phyloP scores from a whole-genome alignment of 306 rosid genomes.

The Mucuna pruriens region DNA sequence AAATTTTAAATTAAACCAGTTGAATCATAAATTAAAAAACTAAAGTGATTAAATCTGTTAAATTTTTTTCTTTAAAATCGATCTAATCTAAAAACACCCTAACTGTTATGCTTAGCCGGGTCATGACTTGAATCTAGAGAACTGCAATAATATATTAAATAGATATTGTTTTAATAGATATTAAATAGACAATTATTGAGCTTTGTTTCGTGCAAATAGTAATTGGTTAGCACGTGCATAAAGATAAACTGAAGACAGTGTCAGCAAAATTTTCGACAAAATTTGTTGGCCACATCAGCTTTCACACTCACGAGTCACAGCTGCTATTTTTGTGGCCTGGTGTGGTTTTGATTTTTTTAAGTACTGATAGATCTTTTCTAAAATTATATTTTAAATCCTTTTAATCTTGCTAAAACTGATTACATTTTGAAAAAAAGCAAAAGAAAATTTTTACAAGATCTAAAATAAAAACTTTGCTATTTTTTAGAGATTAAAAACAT shows the following conservation, averaged over 20 bases:
- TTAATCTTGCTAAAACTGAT: neutral
- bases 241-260: neutral
- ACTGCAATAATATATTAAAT: too few relatives aligned
- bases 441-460: too few relatives aligned
- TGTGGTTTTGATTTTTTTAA: neutral
- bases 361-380: neutral
- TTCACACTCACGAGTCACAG: neutral
- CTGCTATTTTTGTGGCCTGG: neutral
- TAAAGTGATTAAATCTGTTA: too few relatives aligned
- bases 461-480: too few relatives aligned
- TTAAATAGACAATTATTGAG: neutral
- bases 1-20: too few relatives aligned
- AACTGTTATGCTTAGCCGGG: too few relatives aligned
- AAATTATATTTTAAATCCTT: neutral
- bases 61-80: too few relatives aligned
- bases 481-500: too few relatives aligned
- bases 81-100: too few relatives aligned
- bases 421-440: too few relatives aligned
- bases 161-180: neutral
- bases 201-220: neutral
- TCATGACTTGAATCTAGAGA: too few relatives aligned
- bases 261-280: constrained; percentile 1
- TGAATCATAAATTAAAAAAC: too few relatives aligned
- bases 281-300: neutral
- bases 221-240: constrained; percentile 7